Evolutionary conservation across 2,329 filamentous ascomycete species (phyloP), one percentile per base, ranked within the genome.

Genomic region (Lasiodiplodia sp.): DNA sequence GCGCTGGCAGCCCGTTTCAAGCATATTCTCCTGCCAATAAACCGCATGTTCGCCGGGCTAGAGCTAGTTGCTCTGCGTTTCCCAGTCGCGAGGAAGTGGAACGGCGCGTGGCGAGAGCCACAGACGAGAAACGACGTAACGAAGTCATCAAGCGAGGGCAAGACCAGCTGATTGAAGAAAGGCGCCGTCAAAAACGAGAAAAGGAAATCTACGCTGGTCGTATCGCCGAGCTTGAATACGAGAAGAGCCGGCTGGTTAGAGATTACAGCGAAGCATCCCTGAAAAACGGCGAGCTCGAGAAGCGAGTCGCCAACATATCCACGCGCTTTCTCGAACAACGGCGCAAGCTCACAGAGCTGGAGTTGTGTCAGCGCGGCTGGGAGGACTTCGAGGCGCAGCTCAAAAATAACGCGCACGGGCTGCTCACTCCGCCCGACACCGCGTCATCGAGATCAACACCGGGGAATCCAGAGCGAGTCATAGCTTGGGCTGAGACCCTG

Each of bases 191-290:
- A 11, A 49, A 64, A 38, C 28, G 60, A 38, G 60, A 52, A 38
- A 64, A 38, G 44, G 60, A 64, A 38, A 64, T 64, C 23, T 37
- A 21, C 18, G 44, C 47, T 23, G 11, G 44, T 25, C 60, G 47
- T 52, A 38, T 64, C n/a, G 47, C 60, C 10, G 21, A 64, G 28
- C 60, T 64, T 64, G 60, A 64, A 52, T 64, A 64, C 47, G 44
- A 64, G 60, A 64, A 64, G 21, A 31, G n/a, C 38, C 14, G 51
- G 47, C 31, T 64, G 11, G 31, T 28, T 2, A 25, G 18, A 31
- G 16, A 38, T 4, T 38, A 64, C 47, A 18, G 28, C n/a, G 25
- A 52, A 25, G 52, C 38, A 25, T 37, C 44, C 44, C 28, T 23
- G 60, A 37, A 52, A n/a, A 52, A 52, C 25, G 25, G 31, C n/a